phyloP scores from a whole-genome alignment of 2,329 filamentous ascomycete species.

The Ceratocystis colombiana region DNA sequence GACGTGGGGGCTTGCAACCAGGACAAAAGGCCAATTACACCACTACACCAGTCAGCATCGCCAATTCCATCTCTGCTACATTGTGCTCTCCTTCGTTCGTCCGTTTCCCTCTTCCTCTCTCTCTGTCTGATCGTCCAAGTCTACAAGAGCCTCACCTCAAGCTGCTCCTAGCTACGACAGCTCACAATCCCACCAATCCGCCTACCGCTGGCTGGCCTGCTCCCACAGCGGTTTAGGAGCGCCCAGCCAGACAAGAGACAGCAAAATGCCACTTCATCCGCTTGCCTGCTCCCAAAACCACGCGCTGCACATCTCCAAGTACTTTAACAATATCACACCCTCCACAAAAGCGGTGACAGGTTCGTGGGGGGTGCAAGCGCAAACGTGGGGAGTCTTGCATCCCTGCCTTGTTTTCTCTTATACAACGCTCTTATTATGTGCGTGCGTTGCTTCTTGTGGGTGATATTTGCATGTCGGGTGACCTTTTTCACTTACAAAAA shows the following conservation, averaged over 20 bases:
- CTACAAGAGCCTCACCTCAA: too few species aligned
- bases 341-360: conserved; percentile 20
- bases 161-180: too few species aligned
- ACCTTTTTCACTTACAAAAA: conserved; percentile 1
- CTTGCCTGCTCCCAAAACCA: background rate
- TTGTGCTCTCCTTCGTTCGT: too few species aligned
- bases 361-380: conserved; percentile 17
- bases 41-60: too few species aligned
- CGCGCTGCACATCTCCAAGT: background rate
- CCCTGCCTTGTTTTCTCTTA: conserved; percentile 12
- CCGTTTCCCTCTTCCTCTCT: too few species aligned
- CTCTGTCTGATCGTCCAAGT: too few species aligned
- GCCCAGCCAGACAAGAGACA: background rate
- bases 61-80: too few species aligned
- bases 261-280: background rate
- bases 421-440: conserved; percentile 5
- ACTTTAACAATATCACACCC: background rate
- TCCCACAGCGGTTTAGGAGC: too few species aligned
- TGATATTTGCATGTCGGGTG: conserved; percentile 12
- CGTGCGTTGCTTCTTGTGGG: conserved; percentile 6
- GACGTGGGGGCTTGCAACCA: too few species aligned
- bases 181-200: too few species aligned
- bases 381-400: conserved; percentile 17
- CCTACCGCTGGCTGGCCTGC: too few species aligned
- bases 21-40: too few species aligned